Base-by-base conservation (phyloP, 129 eudicot species). In the Pittosporum tobira region DNA sequence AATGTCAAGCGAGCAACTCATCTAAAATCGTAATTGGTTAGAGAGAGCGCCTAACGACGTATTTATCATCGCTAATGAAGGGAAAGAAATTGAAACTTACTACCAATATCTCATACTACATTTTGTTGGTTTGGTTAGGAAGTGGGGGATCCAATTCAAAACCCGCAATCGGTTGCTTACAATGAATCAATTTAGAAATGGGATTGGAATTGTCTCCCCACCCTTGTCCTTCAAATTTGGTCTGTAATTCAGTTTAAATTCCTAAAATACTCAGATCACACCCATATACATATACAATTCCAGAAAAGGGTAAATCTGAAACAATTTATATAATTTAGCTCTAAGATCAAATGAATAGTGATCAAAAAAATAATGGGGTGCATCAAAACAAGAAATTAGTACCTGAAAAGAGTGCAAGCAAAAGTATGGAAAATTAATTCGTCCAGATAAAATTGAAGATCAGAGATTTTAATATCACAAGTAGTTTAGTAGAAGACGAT, bases 391-490 rank as follows among this genome's bases (percentile, higher is more conserved):
- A 2, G 51, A 11, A 15, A 29, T n/a, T 16, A 15, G 15, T 61
- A 45, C 54, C 55, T 46, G 1, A 15, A 3, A 37, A 28, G 45
- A 48, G 29, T 49, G 2, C 57, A n/a, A n/a, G n/a, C n/a, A 48
- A 48, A 47, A 30, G 5, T 4, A 27, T 1, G 12, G n/a, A n/a
- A 54, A 46, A 62, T 0, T n/a, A 0, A 12, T 27, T 31, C 10
- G 57, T 30, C 5, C 26, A 29, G 44, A 48, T 5, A n/a, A 14
- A 29, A 48, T 27, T 43, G n/a, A 8, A 29, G 67, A 62, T 62
- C 67, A 48, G 67, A 34, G 57, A 9, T 45, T 20, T 48, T 16
- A 3, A 12, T 18, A 43, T 4, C n/a, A 59, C 12, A 61, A 14
- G 7, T 6, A 27, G 26, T 18, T 16, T 7, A 42, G 23, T 4